Evolutionary conservation across 768 basidiomycete genomes (phyloP).

Genomic region (Royoungia palumana): DNA sequence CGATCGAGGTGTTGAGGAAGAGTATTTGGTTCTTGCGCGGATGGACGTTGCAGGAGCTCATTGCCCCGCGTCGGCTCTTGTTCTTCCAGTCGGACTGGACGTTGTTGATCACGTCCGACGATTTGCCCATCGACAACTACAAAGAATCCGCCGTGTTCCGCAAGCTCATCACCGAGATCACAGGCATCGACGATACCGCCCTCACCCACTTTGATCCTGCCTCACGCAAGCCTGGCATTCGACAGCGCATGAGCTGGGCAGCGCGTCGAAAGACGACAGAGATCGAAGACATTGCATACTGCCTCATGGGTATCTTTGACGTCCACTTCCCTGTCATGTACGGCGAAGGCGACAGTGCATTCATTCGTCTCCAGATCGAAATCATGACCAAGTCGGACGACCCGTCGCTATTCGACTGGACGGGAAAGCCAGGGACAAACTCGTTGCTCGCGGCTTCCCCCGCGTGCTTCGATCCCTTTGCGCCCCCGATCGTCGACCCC

Average conservation of each 20-base stretch:
- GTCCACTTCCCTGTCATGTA: slow-evolving; percentile 29
- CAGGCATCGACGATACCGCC: slow-evolving; percentile 15
- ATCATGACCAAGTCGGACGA: slow-evolving; percentile 25
- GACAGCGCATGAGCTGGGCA: slow-evolving; percentile 29
- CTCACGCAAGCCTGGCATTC: slow-evolving; percentile 11
- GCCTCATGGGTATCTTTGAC: slow-evolving; percentile 28
- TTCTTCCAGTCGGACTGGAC: slow-evolving; percentile 27
- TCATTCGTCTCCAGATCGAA: slow-evolving; percentile 26
- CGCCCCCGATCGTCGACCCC: slow-evolving; percentile 11
- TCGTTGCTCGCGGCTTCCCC: slow-evolving; percentile 19
- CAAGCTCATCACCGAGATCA: slow-evolving; percentile 14
- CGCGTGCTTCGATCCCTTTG: slow-evolving; percentile 23
- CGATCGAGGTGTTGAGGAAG: slow-evolving; percentile 11
- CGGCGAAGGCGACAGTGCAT: slow-evolving; percentile 28
- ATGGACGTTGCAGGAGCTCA: slow-evolving; percentile 28
- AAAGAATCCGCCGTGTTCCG: slow-evolving; percentile 13
- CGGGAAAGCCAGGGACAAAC: slow-evolving; percentile 11
- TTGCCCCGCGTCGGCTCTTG: slow-evolving; percentile 21
- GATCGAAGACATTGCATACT: slow-evolving; percentile 29
- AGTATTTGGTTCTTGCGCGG: slow-evolving; percentile 26
- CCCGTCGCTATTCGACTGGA: slow-evolving; percentile 26
- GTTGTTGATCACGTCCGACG: slow-evolving; percentile 8
- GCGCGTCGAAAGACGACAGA: slow-evolving; percentile 27
- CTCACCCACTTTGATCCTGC: slow-evolving; percentile 18
- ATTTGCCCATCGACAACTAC: slow-evolving; percentile 18